Base-by-base conservation (phyloP, 805 yeast genomes). In the Lachancea thermotolerans region DNA sequence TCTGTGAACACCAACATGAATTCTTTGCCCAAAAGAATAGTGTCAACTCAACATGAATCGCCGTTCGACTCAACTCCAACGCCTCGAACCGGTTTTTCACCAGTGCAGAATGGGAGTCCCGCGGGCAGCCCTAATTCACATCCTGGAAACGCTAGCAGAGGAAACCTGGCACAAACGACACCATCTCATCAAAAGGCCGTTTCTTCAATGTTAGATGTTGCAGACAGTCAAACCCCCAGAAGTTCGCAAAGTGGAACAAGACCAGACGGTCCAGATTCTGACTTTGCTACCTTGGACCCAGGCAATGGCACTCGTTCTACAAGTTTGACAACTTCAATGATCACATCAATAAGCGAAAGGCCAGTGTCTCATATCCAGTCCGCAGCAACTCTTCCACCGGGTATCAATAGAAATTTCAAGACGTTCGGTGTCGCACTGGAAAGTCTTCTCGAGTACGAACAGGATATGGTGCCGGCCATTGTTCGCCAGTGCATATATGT, bases 351-450 rank as follows among this genome's bases (percentile, higher is more conserved):
- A 15, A 41, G 38, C 44, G 64, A 59, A 32, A 51, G 63, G 41
- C 67, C 66, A 7, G 29, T 59, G n/a, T 59, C 66, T 8, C 65
- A 64, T 21, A 56, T 62, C 31, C 66, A 62, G 46, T 56, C 65
- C 4, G 54, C 53, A 41, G 53, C 53, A 9, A 39, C 57, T 2
- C 53, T 65, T 47, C 72, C 72, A 6, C 70, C 72, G 1, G 72
- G 72, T 3, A 61, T 56, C 10, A 57, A 53, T 38, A 60, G 54
- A 30, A 61, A 63, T 50, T 60, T 73, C 45, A 71, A 73, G 31
- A 80, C 95, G 0, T 93, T 87, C 66, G 97, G 96, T 0, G 79
- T 82, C 0, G 82, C 95, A 1, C 72, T 93, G n/a, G 95, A 84
- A 47, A 78, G 73, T 9, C 67, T 87, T 37, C 79, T 89, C 15